Percentiles rank a stretch among this genome's conserved stretches.
These are phyloP conservation scores for Venustampulla echinocandica DNA, from an alignment of 495 filamentous ascomycete genomes.

Conservation along the genomic window DNA sequence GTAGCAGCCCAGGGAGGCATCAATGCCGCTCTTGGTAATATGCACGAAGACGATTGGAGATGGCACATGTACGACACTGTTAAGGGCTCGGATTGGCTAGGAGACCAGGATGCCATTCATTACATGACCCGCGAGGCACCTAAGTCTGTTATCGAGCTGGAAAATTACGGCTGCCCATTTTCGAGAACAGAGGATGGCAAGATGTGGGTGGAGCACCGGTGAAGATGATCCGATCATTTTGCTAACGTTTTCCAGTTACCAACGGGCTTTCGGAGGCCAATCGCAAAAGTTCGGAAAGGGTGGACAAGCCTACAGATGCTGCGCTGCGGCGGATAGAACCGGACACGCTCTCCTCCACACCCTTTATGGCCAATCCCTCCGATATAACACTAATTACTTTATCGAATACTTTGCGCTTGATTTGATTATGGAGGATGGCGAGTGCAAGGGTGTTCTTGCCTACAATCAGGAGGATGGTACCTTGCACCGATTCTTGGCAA, in stretches of 20 bases:
- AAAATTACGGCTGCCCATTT: slow-evolving; percentile 97
- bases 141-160: slow-evolving; percentile 82
- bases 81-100: slow-evolving; percentile 97
- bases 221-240: neutral
- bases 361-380: slow-evolving; percentile 92
- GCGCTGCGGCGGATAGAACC: slow-evolving; percentile 89
- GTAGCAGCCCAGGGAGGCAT: slow-evolving; percentile 92
- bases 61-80: slow-evolving; percentile 99
- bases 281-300: slow-evolving; percentile 92
- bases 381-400: slow-evolving; percentile 98
- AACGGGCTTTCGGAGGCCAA: slow-evolving; percentile 95
- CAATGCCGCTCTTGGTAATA: slow-evolving; percentile 92
- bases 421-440: slow-evolving; percentile 91
- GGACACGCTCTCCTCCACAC: slow-evolving; percentile 96
- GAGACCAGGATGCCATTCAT: slow-evolving; percentile 97
- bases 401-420: slow-evolving; percentile 98
- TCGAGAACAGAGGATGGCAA: slow-evolving; percentile 94
- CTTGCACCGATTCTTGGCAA: slow-evolving; percentile 87
- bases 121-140: slow-evolving; percentile 98
- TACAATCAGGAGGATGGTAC: slow-evolving; percentile 99
- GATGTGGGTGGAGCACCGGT: slow-evolving; percentile 38
- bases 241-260: slow-evolving; percentile 51
- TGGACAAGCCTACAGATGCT: slow-evolving; percentile 94
- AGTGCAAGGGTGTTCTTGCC: slow-evolving; percentile 90
- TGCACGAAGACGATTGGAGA: slow-evolving; percentile 87